Percentiles rank a stretch among this genome's conserved stretches.
phyloP scores from a whole-genome alignment of 768 basidiomycete genomes.

The Agaricus blazei region DNA sequence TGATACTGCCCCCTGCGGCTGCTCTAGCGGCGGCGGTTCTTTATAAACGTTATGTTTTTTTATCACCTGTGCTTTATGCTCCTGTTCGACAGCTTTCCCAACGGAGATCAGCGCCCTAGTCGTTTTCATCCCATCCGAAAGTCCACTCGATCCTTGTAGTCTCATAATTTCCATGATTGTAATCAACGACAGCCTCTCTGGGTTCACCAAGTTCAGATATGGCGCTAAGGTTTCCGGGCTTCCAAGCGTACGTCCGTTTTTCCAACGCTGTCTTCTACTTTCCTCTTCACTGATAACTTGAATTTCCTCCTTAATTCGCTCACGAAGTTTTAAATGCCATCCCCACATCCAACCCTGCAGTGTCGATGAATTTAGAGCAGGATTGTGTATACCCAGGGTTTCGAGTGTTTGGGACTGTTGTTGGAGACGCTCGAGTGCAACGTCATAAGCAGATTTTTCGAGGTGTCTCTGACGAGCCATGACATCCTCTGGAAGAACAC shows the following conservation, averaged over 20 bases:
- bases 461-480: conserved; percentile 73
- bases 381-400: conserved; percentile 47
- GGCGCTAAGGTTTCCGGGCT: conserved; percentile 40
- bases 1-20: background rate
- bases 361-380: conserved; percentile 35
- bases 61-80: conserved; percentile 84
- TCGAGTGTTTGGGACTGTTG: conserved; percentile 57
- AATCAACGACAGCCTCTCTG: conserved; percentile 80
- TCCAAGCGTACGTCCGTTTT: background rate
- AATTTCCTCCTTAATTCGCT: conserved; percentile 47
- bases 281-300: conserved; percentile 27
- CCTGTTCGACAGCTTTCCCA: conserved; percentile 82
- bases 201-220: conserved; percentile 69
- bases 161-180: conserved; percentile 89
- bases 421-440: conserved; percentile 66
- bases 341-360: conserved; percentile 82
- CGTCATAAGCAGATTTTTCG: conserved; percentile 83
- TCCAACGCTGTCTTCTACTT: background rate
- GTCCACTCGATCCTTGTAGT: conserved; percentile 67
- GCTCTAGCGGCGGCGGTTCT: background rate
- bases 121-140: conserved; percentile 86
- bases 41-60: conserved; percentile 51
- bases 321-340: conserved; percentile 67
- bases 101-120: conserved; percentile 74
- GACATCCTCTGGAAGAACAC: conserved; percentile 62